Evolutionary conservation across 306 rosid species (phyloP), one percentile per base, ranked within the genome.

Genomic region (Ormosia semicastrata): DNA sequence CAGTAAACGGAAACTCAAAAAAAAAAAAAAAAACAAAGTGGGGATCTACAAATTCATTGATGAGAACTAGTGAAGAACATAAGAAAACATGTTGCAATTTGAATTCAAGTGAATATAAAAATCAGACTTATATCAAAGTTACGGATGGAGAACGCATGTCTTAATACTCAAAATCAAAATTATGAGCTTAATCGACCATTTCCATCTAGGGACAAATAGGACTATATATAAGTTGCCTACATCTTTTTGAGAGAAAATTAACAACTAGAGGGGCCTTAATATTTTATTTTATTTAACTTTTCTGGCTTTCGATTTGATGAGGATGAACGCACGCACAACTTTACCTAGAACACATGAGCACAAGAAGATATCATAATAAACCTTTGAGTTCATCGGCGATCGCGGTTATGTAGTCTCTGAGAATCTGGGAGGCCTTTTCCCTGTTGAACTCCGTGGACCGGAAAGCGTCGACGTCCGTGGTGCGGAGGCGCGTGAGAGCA

Each of bases 371-470:
- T 9, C 8, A 44, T 2, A 52, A 52, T n/a, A 18, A 75, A 95
- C 98, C 98, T 86, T 81, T 76, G 52, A 95, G 88, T 81, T 86
- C 85, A 84, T 93, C 92, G 37, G 97, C 94, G 90, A 95, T 84
- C 75, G 99, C 98, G 52, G 87, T 11, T 85, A 93, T 56, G 87
- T 87, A 95, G 79, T 84, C 89, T 52, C 69, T 63, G 68, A 91
- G 81, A 43, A 85, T 53, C 69, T 79, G 9, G 4, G 89, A 81
- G 39, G 97, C 96, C 66, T 90, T 83, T 2, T 76, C 85, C 33
- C 66, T 76, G 39, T 33, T n/a, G 71, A 88, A 89, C 49, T 67
- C 76, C 6, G 88, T 4, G 14, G 81, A 66, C 2, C 69, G 86
- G 82, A 87, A 89, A 43, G 75, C 74, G 73, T 52, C 65, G 64